Evolutionary conservation across 208 protist species (phyloP).

Genomic region (Trypanosomatidae sp.): DNA sequence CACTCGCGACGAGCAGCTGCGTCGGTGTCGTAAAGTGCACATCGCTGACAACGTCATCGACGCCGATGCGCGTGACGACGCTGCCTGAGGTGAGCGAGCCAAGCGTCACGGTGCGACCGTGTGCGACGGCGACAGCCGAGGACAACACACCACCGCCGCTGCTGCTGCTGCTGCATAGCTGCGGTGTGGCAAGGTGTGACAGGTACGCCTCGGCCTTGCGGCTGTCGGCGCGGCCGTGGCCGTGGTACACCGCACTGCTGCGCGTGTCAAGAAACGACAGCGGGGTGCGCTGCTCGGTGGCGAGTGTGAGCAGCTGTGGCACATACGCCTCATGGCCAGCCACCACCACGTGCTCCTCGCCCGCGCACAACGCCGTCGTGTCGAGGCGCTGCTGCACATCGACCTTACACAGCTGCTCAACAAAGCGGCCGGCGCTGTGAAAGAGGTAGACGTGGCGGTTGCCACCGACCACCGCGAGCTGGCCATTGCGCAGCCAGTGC

Average conservation of each 20-base stretch:
- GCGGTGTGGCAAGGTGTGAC: no score
- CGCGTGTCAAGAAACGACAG: constrained; percentile 61
- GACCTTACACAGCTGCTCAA: constrained; percentile 62
- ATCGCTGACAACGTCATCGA: constrained; percentile 31
- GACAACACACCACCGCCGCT: constrained; percentile 1
- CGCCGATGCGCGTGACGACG: constrained; percentile 28
- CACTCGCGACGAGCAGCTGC: constrained; percentile 47
- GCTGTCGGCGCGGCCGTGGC: constrained; percentile 52
- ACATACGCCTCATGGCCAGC: constrained; percentile 39
- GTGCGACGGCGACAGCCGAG: constrained; percentile 23
- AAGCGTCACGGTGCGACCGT: constrained; percentile 39
- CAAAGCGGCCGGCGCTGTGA: constrained; percentile 65
- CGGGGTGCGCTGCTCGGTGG: constrained; percentile 42
- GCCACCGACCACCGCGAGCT: constrained; percentile 60
- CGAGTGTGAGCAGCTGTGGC: constrained; percentile 35
- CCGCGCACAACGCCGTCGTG: constrained; percentile 34
- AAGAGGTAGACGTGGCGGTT: constrained; percentile 73
- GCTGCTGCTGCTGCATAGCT: constrained; percentile 11
- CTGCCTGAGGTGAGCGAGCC: constrained; percentile 57
- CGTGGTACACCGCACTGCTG: constrained; percentile 37
- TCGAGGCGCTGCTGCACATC: constrained; percentile 27
- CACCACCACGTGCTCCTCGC: constrained; percentile 63
- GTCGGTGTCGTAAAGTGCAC: constrained; percentile 29
- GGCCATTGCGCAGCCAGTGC: constrained; percentile 75
- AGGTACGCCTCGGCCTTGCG: constrained; percentile 40